These are phyloP conservation scores for Lindgomyces ingoldianus DNA, from an alignment of 495 filamentous ascomycete species.

Conservation along the genomic window DNA sequence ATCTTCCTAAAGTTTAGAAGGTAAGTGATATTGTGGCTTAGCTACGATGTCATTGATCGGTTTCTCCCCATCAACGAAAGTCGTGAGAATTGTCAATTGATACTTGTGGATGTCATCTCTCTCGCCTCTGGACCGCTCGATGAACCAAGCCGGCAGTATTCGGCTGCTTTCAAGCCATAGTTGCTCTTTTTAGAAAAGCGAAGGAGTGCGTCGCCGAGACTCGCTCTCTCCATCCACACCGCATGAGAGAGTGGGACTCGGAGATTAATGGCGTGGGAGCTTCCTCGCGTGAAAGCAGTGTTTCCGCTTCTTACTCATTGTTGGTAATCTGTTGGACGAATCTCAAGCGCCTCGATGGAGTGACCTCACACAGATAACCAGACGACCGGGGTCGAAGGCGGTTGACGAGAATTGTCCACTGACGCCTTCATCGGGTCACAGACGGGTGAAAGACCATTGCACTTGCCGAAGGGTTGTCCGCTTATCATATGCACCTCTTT, in stretches of 20 bases:
- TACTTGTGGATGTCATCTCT: not conserved
- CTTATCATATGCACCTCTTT: too few species aligned
- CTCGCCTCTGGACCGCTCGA: not conserved
- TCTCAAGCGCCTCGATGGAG: not conserved
- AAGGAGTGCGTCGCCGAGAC: not conserved
- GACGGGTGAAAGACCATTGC: not conserved
- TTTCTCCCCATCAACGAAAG: too few species aligned
- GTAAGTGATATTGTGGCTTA: too few species aligned
- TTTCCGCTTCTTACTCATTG: not conserved
- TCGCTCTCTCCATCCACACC: not conserved
- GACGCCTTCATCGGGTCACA: conserved; percentile 6
- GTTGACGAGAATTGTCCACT: not conserved
- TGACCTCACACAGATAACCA: not conserved
- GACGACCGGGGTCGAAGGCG: conserved; percentile 1
- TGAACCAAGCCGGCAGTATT: not conserved
- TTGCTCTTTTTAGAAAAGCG: not conserved
- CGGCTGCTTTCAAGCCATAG: not conserved
- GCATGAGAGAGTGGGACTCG: conserved; percentile 2
- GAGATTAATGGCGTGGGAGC: conserved; percentile 15
- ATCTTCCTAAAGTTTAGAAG: too few species aligned
- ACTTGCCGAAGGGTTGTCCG: not conserved
- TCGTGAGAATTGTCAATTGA: too few species aligned
- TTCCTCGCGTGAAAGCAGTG: not conserved
- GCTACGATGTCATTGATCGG: too few species aligned
- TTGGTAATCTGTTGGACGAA: not conserved